Evolutionary conservation across 495 filamentous ascomycete species (phyloP).

Genomic region (Evernia prunastri): DNA sequence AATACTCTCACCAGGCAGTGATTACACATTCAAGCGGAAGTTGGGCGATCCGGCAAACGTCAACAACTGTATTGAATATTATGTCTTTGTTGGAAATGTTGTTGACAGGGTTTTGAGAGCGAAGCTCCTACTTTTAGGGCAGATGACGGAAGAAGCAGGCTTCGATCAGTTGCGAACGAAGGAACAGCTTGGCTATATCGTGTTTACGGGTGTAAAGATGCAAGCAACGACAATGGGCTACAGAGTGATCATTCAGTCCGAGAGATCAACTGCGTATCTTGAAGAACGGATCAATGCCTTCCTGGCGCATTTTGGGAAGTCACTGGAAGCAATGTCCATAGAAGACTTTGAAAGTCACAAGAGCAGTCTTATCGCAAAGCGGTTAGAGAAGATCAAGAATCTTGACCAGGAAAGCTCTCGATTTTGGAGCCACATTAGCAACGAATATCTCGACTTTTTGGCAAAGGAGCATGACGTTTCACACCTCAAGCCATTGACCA

Average conservation of each 20-base stretch:
- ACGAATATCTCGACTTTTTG: slow-evolving; percentile 85
- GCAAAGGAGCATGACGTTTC: slow-evolving; percentile 72
- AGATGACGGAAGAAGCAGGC: slow-evolving; percentile 84
- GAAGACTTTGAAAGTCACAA: slow-evolving; percentile 88
- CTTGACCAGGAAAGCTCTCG: slow-evolving; percentile 74
- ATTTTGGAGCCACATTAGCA: slow-evolving; percentile 78
- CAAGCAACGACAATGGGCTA: slow-evolving; percentile 71
- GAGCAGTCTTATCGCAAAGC: slow-evolving; percentile 78
- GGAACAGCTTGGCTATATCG: slow-evolving; percentile 95
- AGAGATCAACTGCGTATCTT: slow-evolving; percentile 73
- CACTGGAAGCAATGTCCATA: slow-evolving; percentile 68
- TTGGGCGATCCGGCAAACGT: slow-evolving; percentile 88
- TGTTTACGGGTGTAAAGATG: slow-evolving; percentile 71
- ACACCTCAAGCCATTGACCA: slow-evolving; percentile 65
- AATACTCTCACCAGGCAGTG: slow-evolving; percentile 68
- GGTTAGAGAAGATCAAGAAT: slow-evolving; percentile 90
- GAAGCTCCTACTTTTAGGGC: slow-evolving; percentile 76
- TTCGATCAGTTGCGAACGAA: slow-evolving; percentile 95
- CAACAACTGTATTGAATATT: slow-evolving; percentile 94
- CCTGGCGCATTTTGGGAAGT: slow-evolving; percentile 56
- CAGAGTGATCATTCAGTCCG: slow-evolving; percentile 89
- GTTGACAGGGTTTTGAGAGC: slow-evolving; percentile 60
- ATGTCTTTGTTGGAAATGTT: slow-evolving; percentile 70
- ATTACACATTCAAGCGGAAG: slow-evolving; percentile 71
- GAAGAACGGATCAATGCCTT: slow-evolving; percentile 85